Conservation (phyloP, 2,329 filamentous ascomycete genomes). For the Cercospora sojina region DNA sequence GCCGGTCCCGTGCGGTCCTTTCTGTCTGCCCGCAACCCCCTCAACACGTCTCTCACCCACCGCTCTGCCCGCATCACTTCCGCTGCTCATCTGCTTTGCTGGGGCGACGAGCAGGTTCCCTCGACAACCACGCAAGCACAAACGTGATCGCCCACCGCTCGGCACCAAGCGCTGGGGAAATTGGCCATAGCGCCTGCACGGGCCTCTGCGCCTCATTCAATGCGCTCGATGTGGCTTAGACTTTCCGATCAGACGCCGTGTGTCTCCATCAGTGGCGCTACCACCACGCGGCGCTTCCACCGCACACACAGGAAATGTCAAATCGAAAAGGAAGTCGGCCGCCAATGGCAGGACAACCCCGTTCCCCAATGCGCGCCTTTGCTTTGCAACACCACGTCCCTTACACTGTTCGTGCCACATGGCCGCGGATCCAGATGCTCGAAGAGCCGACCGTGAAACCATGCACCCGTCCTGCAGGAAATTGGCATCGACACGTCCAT, state of each 20-base stretch:
- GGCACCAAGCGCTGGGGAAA: conserved; percentile 2
- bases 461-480: conserved; percentile 8
- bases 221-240: background rate
- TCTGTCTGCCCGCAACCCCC: background rate
- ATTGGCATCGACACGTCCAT: background rate
- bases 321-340: background rate
- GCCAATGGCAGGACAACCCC: background rate
- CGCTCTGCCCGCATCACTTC: background rate
- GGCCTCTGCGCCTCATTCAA: background rate
- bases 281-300: background rate
- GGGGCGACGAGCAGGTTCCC: conserved; percentile 9
- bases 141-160: background rate
- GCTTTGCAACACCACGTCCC: background rate
- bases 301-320: background rate
- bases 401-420: background rate
- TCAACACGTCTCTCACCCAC: background rate
- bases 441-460: background rate
- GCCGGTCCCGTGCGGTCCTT: too few species aligned
- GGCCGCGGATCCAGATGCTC: background rate
- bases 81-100: conserved; percentile 2
- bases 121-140: conserved; percentile 10
- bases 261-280: conserved; percentile 4
- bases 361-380: background rate
- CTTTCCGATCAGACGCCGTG: background rate
- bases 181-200: background rate